Evolutionary conservation across 1,284 basidiomycete genomes (phyloP), one percentile per base, ranked within the genome.

Genomic region (Puccinia hordei): DNA sequence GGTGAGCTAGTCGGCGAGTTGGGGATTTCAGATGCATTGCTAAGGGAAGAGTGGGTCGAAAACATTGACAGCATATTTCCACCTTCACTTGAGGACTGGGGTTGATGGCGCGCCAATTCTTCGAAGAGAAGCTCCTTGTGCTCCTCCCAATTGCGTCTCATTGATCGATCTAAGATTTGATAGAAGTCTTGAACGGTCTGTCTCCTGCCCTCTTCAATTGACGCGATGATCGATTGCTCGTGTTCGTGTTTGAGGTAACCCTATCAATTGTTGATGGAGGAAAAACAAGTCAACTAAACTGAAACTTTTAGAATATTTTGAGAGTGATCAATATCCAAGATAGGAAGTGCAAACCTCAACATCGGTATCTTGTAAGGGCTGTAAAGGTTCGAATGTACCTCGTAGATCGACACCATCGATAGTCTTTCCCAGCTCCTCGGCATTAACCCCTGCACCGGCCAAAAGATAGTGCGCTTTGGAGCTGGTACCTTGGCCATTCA

Each of bases 201-300:
- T 81, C 91, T 90, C 68, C 94, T 88, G 5, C 92, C 92, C 84
- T 96, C 93, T 85, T 97, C 94, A 81, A 98, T 95, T 1, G 93
- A 93, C 4, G 93, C 92, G 82, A 97, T 93, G 80, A 98, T 90
- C 82, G 93, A 93, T 85, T 96, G 94, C 86, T 98, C 94, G 84
- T 96, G 94, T 8, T 93, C 92, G 86, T 95, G 92, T 27, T 93
- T 91, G 44, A 96, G 89, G 85, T 92, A 95, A 46, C 93, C 92
- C 49, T 84, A 73, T 2, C 35, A 19, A 15, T 33, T 33, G 12
- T 22, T 8, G 15, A 61, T n/a, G 44, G 17, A 51, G 33, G 46
- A 51, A 24, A 19, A 24, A 10, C 30, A n/a, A n/a, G 35, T 66
- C 19, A 66, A 66, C 19, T 44, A 41, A n/a, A 19, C 38, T 59